Conservation (phyloP, 495 filamentous ascomycete species). For the Xylaria intraflava region DNA sequence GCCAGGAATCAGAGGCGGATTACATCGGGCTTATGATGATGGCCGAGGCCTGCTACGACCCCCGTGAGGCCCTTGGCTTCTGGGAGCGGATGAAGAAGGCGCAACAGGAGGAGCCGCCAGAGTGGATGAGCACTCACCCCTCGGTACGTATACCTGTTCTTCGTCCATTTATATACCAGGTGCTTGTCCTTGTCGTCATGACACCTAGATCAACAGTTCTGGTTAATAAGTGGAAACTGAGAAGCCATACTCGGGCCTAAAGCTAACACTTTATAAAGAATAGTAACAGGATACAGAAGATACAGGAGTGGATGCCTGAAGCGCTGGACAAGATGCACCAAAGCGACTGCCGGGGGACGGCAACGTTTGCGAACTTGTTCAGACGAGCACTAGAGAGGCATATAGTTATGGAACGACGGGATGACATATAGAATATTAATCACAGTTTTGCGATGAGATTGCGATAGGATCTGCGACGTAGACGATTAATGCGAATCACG, state of each 20-base stretch:
- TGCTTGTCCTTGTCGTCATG: background rate
- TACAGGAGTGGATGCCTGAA: constrained; percentile 59
- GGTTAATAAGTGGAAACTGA: background rate
- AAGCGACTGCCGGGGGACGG: constrained; percentile 45
- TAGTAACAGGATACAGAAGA: constrained; percentile 61
- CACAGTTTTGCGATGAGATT: background rate
- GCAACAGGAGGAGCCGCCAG: constrained; percentile 53
- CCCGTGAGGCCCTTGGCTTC: constrained; percentile 60
- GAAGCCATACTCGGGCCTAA: background rate
- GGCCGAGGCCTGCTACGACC: constrained; percentile 59
- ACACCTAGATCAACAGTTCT: background rate
- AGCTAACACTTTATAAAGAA: constrained; percentile 39
- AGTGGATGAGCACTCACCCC: constrained; percentile 85
- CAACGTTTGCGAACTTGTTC: constrained; percentile 33
- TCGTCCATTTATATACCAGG: background rate
- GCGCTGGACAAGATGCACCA: constrained; percentile 46
- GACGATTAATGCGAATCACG: too few species aligned
- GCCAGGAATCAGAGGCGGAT: constrained; percentile 65
- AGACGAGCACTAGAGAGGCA: constrained; percentile 25
- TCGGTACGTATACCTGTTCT: constrained; percentile 45
- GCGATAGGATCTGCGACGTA: background rate
- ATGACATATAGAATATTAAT: constrained; percentile 10
- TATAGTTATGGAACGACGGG: constrained; percentile 12
- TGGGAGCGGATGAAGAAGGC: constrained; percentile 71
- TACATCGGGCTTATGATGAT: constrained; percentile 77